Evolutionary conservation across 352 stramenopile species (phyloP), one percentile per base, ranked within the genome.

Genomic region (Pythium grandisporangium): DNA sequence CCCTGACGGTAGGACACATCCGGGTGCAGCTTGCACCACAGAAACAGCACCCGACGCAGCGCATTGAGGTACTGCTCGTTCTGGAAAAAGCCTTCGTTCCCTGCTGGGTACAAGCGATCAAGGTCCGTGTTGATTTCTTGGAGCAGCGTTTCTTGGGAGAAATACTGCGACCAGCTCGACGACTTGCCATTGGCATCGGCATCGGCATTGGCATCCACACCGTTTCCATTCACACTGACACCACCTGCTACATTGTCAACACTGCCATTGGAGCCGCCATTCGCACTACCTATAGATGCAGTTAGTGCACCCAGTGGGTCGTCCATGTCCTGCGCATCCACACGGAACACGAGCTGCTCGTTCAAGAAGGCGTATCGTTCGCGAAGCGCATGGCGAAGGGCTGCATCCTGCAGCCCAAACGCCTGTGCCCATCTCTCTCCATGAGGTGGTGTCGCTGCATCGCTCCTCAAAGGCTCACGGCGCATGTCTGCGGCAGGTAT

Each of bases 111-210:
- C 27, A 92, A 45, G 5, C 76, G 70, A 30, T 89, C 66, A 27
- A 92, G 41, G 38, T 92, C 78, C 27, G 67, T 89, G 42, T 92
- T 86, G 49, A 92, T 92, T 51, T 89, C 78, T 26, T 84, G 63
- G 26, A 88, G 37, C 20, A 92, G 43, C 7, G 48, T 63, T 12
- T 85, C 78, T 40, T 92, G 70, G 21, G 49, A 76, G 45, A 84
- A 87, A 37, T 70, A 84, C 46, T 87, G 72, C 11, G 53, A 63
- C 72, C 74, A 87, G 12, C 48, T 48, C 23, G 53, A 37, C 21
- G 20, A 55, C 37, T 32, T 32, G 27, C 14, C 27, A 14, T 8
- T 32, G 27, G 14, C 27, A 14, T 32, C 14, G 8, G 14, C 22
- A 29, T 23, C 14, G 12, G 43, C 22, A 4, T 12, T 32, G 1